Conservation (phyloP, 805 yeast species). For the Monosporozyma yasuniensis region DNA sequence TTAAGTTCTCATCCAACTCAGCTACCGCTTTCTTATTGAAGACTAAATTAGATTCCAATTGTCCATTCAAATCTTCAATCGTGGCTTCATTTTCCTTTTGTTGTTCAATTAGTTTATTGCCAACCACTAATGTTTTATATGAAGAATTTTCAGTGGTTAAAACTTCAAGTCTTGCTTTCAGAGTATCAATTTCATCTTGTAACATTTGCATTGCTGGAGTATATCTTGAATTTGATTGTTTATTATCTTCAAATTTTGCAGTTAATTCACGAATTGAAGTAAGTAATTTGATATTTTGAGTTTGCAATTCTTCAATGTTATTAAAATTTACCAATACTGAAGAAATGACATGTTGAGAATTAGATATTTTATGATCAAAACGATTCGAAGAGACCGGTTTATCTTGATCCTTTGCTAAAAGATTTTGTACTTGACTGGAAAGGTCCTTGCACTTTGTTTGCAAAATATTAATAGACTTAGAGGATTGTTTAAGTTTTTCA, state of each 20-base stretch:
- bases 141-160: slow-evolving; percentile 59
- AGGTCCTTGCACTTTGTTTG: slow-evolving; percentile 59
- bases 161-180: slow-evolving; percentile 43
- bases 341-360: slow-evolving; percentile 63
- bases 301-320: slow-evolving; percentile 57
- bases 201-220: neutral
- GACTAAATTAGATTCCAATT: neutral
- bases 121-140: slow-evolving; percentile 32
- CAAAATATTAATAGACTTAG: slow-evolving; percentile 34
- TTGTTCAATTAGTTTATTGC: neutral
- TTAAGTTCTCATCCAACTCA: neutral
- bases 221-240: neutral
- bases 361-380: neutral
- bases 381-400: slow-evolving; percentile 36
- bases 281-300: slow-evolving; percentile 65
- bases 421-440: slow-evolving; percentile 71
- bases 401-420: slow-evolving; percentile 37
- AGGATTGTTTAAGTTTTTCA: slow-evolving; percentile 24
- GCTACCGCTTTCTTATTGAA: neutral
- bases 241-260: slow-evolving; percentile 46
- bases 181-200: slow-evolving; percentile 44
- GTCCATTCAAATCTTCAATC: neutral
- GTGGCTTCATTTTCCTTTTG: neutral
- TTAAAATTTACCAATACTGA: slow-evolving; percentile 66
- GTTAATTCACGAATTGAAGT: slow-evolving; percentile 65